Conservation (phyloP, 1,284 basidiomycete species). For the Apiotrichum porosum region DNA sequence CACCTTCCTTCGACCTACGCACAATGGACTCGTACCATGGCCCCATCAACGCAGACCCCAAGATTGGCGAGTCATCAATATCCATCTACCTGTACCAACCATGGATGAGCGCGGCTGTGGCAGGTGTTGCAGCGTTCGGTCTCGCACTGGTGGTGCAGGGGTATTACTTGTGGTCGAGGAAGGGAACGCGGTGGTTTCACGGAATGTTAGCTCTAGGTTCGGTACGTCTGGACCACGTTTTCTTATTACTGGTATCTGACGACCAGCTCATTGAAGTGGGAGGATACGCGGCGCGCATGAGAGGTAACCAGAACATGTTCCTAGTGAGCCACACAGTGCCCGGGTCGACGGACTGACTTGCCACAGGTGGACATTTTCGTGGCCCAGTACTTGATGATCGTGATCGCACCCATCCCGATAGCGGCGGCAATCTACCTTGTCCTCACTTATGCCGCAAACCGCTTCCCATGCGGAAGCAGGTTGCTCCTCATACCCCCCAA, state of each 20-base stretch:
- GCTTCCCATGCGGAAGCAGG: constrained; percentile 20
- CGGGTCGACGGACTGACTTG: background rate
- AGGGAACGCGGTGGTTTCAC: constrained; percentile 24
- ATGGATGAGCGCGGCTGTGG: constrained; percentile 31
- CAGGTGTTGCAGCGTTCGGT: constrained; percentile 37
- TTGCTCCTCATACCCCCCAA: constrained; percentile 22
- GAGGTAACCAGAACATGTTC: constrained; percentile 24
- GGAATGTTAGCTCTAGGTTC: constrained; percentile 21
- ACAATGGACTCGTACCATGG: constrained; percentile 23
- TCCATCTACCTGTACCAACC: constrained; percentile 47
- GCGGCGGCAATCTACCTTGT: constrained; percentile 47
- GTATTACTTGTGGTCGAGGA: constrained; percentile 20
- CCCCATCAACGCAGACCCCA: constrained; percentile 29
- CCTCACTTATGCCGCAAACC: constrained; percentile 31
- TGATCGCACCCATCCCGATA: constrained; percentile 48
- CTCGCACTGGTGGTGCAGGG: constrained; percentile 32
- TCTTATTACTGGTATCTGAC: background rate
- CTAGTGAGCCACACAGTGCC: constrained; percentile 2
- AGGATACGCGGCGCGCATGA: constrained; percentile 32
- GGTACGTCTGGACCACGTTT: no score
- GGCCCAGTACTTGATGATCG: constrained; percentile 49
- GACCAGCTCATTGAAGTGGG: constrained; percentile 34
- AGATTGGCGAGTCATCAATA: constrained; percentile 36
- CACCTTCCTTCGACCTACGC: no score
- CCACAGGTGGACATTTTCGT: constrained; percentile 23